A percentile compares a stretch with the other conserved stretches of the same genome.
Evolutionary conservation across 2,329 filamentous ascomycete species (phyloP).

Genomic region (Juglanconis oblonga): DNA sequence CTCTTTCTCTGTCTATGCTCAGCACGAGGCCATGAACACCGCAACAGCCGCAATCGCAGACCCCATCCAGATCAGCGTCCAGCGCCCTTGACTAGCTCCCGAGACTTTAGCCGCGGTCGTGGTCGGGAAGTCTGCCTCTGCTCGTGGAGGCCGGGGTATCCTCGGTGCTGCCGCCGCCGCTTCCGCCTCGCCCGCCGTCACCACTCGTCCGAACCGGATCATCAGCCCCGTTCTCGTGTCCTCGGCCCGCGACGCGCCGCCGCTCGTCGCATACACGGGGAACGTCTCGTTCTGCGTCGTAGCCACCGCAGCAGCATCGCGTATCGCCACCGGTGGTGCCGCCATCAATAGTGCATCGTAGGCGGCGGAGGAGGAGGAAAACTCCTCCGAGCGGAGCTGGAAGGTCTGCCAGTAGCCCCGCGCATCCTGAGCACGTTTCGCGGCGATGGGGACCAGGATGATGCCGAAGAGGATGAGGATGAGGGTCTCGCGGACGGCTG

Average conservation of each 20-base stretch:
- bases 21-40: constrained; percentile 26
- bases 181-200: neutral
- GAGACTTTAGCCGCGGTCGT: constrained; percentile 12
- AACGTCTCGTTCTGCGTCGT: neutral
- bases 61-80: constrained; percentile 24
- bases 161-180: neutral
- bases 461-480: constrained; percentile 17
- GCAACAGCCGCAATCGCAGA: constrained; percentile 25
- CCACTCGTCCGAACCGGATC: constrained; percentile 1
- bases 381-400: neutral
- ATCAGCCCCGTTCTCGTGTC: constrained; percentile 45
- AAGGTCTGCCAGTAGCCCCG: constrained; percentile 17
- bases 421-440: constrained; percentile 18
- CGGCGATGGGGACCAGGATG: constrained; percentile 18
- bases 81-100: constrained; percentile 21
- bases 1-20: constrained; percentile 1
- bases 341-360: neutral
- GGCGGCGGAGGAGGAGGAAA: neutral
- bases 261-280: constrained; percentile 29
- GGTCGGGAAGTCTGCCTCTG: neutral
- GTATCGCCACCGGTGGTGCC: too few species aligned
- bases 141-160: neutral
- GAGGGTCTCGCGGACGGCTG: constrained; percentile 15
- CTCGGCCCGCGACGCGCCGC: constrained; percentile 47
- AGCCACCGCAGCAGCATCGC: neutral